phyloP scores from a whole-genome alignment of 1,284 basidiomycete species.

The Termitomyces sp. region DNA sequence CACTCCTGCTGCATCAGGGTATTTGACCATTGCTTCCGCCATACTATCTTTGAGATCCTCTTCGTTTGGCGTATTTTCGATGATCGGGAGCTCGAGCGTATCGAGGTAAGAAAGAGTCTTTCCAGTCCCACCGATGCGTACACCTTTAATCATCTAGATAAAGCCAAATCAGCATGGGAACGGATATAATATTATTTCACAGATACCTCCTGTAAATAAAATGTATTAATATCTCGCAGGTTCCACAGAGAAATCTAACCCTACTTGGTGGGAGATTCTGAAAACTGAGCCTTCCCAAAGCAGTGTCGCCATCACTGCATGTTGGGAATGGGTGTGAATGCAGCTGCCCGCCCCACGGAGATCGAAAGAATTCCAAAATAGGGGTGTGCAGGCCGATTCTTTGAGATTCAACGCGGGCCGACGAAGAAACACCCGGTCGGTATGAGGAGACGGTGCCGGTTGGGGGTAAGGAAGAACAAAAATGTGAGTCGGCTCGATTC shows the following conservation, averaged over 20 bases:
- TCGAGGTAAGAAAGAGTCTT: conserved; percentile 74
- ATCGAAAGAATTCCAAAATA: conserved; percentile 91
- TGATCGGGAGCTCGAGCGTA: conserved; percentile 82
- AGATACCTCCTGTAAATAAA: conserved; percentile 13
- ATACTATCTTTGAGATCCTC: conserved; percentile 84
- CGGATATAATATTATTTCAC: neutral
- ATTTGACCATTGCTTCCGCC: conserved; percentile 74
- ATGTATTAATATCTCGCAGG: neutral
- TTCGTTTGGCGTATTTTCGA: conserved; percentile 84
- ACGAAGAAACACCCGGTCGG: conserved; percentile 70
- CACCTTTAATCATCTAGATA: conserved; percentile 81
- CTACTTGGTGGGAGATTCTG: conserved; percentile 73
- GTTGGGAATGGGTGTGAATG: conserved; percentile 85
- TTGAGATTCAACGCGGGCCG: conserved; percentile 64
- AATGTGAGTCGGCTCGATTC: conserved; percentile 74
- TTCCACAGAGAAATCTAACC: conserved; percentile 7
- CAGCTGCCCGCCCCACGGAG: conserved; percentile 73
- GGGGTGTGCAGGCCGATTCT: conserved; percentile 79
- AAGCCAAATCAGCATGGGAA: neutral
- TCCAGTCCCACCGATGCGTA: conserved; percentile 71
- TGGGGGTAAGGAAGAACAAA: conserved; percentile 82
- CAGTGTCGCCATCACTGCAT: conserved; percentile 82
- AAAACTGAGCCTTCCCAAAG: conserved; percentile 68
- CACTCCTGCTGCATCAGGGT: conserved; percentile 75
- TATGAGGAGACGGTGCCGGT: conserved; percentile 51